Evolutionary conservation across 208 protist species (phyloP).

Genomic region (Trypanosoma scelopori): DNA sequence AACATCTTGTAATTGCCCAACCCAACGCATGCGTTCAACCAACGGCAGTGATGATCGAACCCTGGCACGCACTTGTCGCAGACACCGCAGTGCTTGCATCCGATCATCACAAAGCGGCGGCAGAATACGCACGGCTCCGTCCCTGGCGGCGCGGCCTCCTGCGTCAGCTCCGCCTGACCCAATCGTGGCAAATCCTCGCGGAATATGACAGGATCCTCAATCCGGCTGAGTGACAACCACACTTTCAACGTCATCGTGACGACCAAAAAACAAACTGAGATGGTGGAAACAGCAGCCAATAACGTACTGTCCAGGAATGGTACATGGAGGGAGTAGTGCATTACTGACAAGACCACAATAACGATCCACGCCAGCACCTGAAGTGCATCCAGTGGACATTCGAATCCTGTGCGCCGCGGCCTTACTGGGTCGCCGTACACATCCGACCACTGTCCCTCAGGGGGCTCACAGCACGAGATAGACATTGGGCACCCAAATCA

Average conservation of each 20-base stretch:
- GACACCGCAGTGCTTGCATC: constrained; percentile 87
- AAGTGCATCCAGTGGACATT: constrained; percentile 68
- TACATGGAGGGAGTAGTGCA: constrained; percentile 70
- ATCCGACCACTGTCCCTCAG: constrained; percentile 72
- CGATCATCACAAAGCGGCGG: constrained; percentile 65
- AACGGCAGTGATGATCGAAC: constrained; percentile 93
- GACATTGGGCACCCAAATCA: constrained; percentile 34
- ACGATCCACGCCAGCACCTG: constrained; percentile 68
- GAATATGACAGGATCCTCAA: constrained; percentile 79
- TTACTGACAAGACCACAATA: constrained; percentile 44
- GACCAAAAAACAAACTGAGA: constrained; percentile 40
- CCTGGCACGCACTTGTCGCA: constrained; percentile 91
- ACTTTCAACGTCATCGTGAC: constrained; percentile 55
- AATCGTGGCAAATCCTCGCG: constrained; percentile 51
- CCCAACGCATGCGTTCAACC: constrained; percentile 90
- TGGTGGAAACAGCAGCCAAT: constrained; percentile 49
- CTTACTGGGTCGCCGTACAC: constrained; percentile 80
- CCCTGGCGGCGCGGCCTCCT: constrained; percentile 39
- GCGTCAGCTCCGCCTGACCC: constrained; percentile 42
- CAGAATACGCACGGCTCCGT: constrained; percentile 81
- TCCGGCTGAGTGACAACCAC: constrained; percentile 54
- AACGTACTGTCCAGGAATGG: constrained; percentile 54
- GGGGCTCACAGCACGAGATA: constrained; percentile 17
- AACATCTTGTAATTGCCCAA: constrained; percentile 81
- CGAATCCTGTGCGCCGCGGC: constrained; percentile 76